These are phyloP conservation scores for Coemansia sp. DNA, from an alignment of 192 early-diverging fungal species.

Conservation along the genomic window DNA sequence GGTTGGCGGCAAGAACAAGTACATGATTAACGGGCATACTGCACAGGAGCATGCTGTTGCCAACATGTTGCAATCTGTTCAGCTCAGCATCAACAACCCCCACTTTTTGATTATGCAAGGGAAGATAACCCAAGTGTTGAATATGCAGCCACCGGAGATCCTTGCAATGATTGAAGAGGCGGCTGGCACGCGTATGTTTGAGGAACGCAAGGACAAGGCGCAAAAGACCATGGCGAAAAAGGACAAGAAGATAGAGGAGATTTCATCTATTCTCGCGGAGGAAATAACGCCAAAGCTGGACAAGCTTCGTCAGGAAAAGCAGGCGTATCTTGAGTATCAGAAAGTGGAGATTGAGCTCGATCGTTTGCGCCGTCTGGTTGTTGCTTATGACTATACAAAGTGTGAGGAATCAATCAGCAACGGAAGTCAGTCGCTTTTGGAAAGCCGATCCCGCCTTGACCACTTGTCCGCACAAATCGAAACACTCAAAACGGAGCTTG, in stretches of 20 bases:
- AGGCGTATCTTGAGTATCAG: conserved; percentile 88
- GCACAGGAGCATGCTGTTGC: conserved; percentile 87
- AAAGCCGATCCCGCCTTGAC: conserved; percentile 38
- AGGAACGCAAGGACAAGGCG: conserved; percentile 96
- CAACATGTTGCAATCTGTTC: conserved; percentile 94
- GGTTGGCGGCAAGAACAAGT: conserved; percentile 94
- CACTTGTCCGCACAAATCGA: conserved; percentile 46
- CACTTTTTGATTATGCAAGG: conserved; percentile 99
- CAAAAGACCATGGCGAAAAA: conserved; percentile 92
- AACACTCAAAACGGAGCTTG: conserved; percentile 64
- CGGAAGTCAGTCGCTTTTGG: conserved; percentile 28
- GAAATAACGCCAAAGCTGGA: conserved; percentile 95
- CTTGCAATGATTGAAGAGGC: conserved; percentile 99
- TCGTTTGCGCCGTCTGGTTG: conserved; percentile 71
- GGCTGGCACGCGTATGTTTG: conserved; percentile 98
- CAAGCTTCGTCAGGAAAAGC: conserved; percentile 81
- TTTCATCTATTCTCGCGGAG: conserved; percentile 74
- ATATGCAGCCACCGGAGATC: conserved; percentile 97
- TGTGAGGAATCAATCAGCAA: conserved; percentile 64
- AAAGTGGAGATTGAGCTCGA: conserved; percentile 91
- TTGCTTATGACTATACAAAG: conserved; percentile 81
- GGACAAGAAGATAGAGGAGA: conserved; percentile 93
- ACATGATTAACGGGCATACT: conserved; percentile 92
- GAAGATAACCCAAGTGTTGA: conserved; percentile 97
- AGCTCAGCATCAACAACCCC: conserved; percentile 98